A percentile compares a stretch with the other conserved stretches of the same genome.
phyloP scores from a whole-genome alignment of 169 alveolate genomes.

The Cytauxzoon felis region DNA sequence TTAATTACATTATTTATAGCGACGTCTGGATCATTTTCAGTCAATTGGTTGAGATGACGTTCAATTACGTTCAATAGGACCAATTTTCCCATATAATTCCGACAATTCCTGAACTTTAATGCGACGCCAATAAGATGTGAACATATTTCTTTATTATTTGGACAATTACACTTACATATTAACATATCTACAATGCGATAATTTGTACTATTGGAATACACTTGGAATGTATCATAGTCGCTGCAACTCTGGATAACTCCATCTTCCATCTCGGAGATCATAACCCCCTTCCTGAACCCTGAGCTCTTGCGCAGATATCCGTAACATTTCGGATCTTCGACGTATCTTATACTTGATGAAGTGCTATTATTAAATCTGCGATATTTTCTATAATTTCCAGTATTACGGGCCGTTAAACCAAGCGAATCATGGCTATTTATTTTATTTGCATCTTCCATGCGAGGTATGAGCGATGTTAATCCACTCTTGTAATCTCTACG shows the following conservation, averaged over 20 bases:
- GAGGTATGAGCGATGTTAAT: too few relatives aligned
- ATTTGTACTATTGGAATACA: slow-evolving; percentile 7
- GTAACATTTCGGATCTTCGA: background rate
- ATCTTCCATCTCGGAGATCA: slow-evolving; percentile 8
- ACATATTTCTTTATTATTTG: slow-evolving; percentile 8
- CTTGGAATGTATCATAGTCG: slow-evolving; percentile 4
- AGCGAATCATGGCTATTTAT: too few relatives aligned
- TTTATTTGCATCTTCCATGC: too few relatives aligned
- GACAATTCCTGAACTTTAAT: background rate
- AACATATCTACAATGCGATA: slow-evolving; percentile 43
- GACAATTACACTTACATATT: slow-evolving; percentile 38
- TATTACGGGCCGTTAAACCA: too few relatives aligned
- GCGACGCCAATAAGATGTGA: slow-evolving; percentile 46
- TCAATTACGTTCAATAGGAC: slow-evolving; percentile 15
- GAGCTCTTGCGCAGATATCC: background rate
- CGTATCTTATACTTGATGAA: too few relatives aligned
- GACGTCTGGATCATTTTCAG: background rate
- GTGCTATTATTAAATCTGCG: too few relatives aligned
- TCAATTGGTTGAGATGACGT: background rate
- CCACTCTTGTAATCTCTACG: too few relatives aligned
- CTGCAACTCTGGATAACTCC: background rate
- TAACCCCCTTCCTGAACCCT: slow-evolving; percentile 26
- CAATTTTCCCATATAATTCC: slow-evolving; percentile 8
- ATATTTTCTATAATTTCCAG: too few relatives aligned
- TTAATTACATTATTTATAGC: too few relatives aligned